Percentiles rank a stretch among this genome's conserved stretches.
Conservation (phyloP, 2,329 filamentous ascomycete genomes). For the Aquanectria penicillioides region DNA sequence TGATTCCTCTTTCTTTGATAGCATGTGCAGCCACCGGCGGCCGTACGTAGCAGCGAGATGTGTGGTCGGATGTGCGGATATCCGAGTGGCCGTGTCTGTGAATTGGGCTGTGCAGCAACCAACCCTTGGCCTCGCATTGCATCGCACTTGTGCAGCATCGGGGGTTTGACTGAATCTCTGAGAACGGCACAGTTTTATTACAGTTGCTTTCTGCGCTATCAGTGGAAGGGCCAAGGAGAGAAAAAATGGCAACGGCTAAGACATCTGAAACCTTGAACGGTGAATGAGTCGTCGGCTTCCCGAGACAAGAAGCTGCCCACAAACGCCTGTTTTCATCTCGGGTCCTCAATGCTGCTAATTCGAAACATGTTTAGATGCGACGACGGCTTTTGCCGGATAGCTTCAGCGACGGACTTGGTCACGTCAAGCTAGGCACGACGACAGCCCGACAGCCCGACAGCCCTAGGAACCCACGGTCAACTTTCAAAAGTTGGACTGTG, state of each 20-base stretch:
- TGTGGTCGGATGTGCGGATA: constrained; percentile 16
- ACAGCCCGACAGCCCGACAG: not conserved
- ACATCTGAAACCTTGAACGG: constrained; percentile 24
- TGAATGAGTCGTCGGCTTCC: not conserved
- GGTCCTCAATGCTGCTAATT: not conserved
- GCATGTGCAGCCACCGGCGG: no score
- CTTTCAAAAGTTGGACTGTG: no score
- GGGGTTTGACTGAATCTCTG: not conserved
- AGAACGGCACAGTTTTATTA: not conserved
- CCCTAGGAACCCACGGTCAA: no score
- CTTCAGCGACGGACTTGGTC: not conserved
- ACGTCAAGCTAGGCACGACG: not conserved
- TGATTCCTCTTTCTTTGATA: no score
- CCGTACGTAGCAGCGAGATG: not conserved
- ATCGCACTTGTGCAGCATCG: constrained; percentile 3
- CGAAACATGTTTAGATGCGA: not conserved
- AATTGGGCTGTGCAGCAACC: constrained; percentile 13
- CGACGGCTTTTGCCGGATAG: not conserved
- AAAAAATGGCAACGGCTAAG: not conserved
- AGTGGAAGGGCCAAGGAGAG: not conserved
- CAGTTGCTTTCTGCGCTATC: not conserved
- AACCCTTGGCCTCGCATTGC: not conserved
- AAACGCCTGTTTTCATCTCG: not conserved
- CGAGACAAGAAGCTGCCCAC: constrained; percentile 1
- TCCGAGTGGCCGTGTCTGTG: constrained; percentile 11